phyloP scores from a whole-genome alignment of 805 yeast genomes.

The Blastobotrys terrestris region DNA sequence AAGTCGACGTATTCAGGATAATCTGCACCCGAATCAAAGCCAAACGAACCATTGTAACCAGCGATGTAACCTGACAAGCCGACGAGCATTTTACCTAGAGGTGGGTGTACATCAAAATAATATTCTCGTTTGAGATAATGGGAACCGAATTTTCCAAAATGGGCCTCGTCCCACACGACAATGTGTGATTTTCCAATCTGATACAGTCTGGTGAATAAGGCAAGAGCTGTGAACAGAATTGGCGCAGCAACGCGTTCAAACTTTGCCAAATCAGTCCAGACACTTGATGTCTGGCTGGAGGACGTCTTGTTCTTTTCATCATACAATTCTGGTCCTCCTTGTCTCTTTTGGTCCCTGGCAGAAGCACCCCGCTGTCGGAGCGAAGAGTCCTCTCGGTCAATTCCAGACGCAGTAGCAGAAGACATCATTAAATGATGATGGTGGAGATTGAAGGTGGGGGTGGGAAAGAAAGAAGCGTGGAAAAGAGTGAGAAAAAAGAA shows the following conservation, averaged over 20 bases:
- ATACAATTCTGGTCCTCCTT: background rate
- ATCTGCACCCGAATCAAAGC: constrained; percentile 71
- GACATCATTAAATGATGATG: constrained; percentile 5
- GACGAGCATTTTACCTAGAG: constrained; percentile 88
- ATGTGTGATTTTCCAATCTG: constrained; percentile 59
- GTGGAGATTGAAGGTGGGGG: background rate
- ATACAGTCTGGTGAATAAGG: constrained; percentile 53
- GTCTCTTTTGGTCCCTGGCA: background rate
- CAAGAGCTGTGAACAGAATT: constrained; percentile 39
- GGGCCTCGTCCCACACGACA: constrained; percentile 97
- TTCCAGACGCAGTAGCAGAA: constrained; percentile 13
- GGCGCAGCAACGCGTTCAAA: constrained; percentile 38
- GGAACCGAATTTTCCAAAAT: constrained; percentile 94
- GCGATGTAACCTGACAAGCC: constrained; percentile 84
- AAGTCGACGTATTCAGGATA: constrained; percentile 77
- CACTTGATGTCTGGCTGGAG: too few species aligned
- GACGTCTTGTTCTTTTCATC: constrained; percentile 8
- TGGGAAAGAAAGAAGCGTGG: background rate
- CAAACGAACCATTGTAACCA: constrained; percentile 83
- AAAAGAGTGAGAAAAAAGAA: background rate
- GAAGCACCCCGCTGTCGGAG: constrained; percentile 2
- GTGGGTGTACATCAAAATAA: constrained; percentile 97
- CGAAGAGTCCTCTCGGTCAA: constrained; percentile 5
- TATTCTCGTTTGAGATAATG: constrained; percentile 82
- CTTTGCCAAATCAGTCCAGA: constrained; percentile 18